Evolutionary conservation across 768 basidiomycete species (phyloP).

Genomic region (Trametes gibbosa): DNA sequence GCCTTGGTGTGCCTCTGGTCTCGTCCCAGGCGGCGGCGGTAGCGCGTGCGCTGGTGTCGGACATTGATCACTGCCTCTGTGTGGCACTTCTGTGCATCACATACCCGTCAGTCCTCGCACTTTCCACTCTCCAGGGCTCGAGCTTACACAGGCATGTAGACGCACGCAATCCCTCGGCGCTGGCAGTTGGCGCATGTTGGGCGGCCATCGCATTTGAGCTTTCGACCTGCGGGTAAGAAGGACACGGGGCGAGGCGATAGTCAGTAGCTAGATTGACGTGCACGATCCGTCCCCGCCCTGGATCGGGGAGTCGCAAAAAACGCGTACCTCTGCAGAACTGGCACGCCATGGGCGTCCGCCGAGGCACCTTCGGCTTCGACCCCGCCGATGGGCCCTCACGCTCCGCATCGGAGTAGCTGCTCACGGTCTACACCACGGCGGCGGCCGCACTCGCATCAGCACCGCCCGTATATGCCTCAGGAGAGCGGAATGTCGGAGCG

Average conservation of each 20-base stretch:
- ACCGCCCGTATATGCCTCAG: neutral
- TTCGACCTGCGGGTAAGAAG: slow-evolving; percentile 45
- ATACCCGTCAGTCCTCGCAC: neutral
- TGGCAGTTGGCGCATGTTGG: slow-evolving; percentile 68
- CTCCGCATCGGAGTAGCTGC: slow-evolving; percentile 15
- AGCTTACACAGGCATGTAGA: slow-evolving; percentile 65
- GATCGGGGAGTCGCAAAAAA: too few species aligned
- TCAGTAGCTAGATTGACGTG: neutral
- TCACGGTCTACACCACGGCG: neutral
- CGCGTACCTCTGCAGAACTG: slow-evolving; percentile 63
- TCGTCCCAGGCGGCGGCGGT: neutral
- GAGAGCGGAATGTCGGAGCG: neutral
- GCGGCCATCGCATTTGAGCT: slow-evolving; percentile 72
- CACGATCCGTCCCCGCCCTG: neutral
- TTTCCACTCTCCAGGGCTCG: neutral
- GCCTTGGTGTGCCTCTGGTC: neutral
- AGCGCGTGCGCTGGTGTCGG: neutral
- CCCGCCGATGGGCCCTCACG: slow-evolving; percentile 12
- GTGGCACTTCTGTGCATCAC: slow-evolving; percentile 1
- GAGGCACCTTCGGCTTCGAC: slow-evolving; percentile 26
- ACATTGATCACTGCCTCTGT: slow-evolving; percentile 2
- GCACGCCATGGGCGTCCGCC: slow-evolving; percentile 68
- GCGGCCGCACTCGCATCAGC: neutral
- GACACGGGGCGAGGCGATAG: neutral
- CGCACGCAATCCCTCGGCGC: slow-evolving; percentile 54